Evolutionary conservation across 2,329 filamentous ascomycete genomes (phyloP).

Genomic region (Pezicula carpinea): DNA sequence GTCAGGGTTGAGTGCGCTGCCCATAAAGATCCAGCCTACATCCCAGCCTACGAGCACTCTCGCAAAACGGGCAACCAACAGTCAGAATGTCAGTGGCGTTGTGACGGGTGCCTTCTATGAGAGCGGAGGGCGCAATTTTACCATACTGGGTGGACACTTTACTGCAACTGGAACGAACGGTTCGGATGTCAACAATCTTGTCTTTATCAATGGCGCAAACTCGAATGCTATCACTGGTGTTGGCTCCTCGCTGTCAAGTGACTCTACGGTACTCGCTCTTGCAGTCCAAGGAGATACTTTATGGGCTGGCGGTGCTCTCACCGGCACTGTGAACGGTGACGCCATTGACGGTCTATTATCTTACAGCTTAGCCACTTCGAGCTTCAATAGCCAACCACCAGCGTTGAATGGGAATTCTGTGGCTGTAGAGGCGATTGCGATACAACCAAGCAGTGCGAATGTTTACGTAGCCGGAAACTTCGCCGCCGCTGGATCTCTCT

Average conservation of each 20-base stretch:
- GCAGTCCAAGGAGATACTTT: conserved; percentile 62
- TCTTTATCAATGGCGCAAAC: conserved; percentile 75
- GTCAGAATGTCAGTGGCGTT: conserved; percentile 58
- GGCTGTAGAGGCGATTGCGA: conserved; percentile 71
- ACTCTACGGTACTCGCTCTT: conserved; percentile 72
- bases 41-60: conserved; percentile 32
- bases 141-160: conserved; percentile 86
- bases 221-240: conserved; percentile 65
- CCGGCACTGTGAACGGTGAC: conserved; percentile 60
- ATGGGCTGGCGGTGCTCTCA: conserved; percentile 78
- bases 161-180: conserved; percentile 64
- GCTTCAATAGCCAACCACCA: conserved; percentile 69
- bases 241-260: conserved; percentile 56
- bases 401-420: conserved; percentile 65
- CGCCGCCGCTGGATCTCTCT: conserved; percentile 73
- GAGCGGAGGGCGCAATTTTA: conserved; percentile 68
- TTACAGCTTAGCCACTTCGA: conserved; percentile 66
- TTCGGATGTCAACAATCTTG: conserved; percentile 70
- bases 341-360: conserved; percentile 69
- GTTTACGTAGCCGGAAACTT: conserved; percentile 88
- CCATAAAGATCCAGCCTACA: conserved; percentile 48
- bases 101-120: conserved; percentile 75
- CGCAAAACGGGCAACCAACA: conserved; percentile 41
- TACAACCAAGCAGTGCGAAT: conserved; percentile 64
- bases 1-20: conserved; percentile 48